Base-by-base conservation (phyloP, 2,329 filamentous ascomycete species). In the Coniochaeta ligniaria region DNA sequence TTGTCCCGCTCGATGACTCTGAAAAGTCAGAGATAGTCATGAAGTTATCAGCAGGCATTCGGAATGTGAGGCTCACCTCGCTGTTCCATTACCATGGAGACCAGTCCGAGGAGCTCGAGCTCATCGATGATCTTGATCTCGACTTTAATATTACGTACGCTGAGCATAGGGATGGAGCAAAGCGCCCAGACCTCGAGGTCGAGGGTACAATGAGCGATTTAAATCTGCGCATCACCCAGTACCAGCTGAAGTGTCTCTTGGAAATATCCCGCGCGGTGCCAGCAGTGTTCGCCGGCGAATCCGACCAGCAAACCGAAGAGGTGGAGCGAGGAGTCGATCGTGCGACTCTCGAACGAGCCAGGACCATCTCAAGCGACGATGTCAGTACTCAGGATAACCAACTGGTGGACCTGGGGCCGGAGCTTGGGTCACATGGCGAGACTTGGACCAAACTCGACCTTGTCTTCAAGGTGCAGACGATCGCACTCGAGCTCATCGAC, bases 111-210 rank as follows among this genome's bases (percentile, higher is more conserved):
- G 92, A 96, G 71, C 80, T 99, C 8, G 92, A 99, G 71, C 89
- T 99, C 78, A 96, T 99, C 66, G 93, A 99, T 69, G 92, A 97
- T 67, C 92, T 99, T 14, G 95, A 99, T 71, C 79, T 99, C 26
- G 91, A 90, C 56, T 97, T 99, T 76, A 91, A 90, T 63, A 88
- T 99, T 65, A 96, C 90, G 2, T 94, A 97, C 73, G 85, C 93
- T 0, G 94, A 98, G 70, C 95, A 99, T 71, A 87, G 85, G 66
- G 74, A 84, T 35, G 90, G 89, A 16, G 80, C 83, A 59, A 88
- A 95, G 69, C 84, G 94, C 43, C 95, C 95, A 0, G 94, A 99
- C 69, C 88, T 92, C 57, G 94, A 98, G 74, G 87, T 99, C 22
- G 88, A 95, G 71, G 93, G 94, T 3, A 88, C 84, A 56, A 92